Evolutionary conservation across 2,329 filamentous ascomycete species (phyloP).

Genomic region (Cladophialophora exuberans): DNA sequence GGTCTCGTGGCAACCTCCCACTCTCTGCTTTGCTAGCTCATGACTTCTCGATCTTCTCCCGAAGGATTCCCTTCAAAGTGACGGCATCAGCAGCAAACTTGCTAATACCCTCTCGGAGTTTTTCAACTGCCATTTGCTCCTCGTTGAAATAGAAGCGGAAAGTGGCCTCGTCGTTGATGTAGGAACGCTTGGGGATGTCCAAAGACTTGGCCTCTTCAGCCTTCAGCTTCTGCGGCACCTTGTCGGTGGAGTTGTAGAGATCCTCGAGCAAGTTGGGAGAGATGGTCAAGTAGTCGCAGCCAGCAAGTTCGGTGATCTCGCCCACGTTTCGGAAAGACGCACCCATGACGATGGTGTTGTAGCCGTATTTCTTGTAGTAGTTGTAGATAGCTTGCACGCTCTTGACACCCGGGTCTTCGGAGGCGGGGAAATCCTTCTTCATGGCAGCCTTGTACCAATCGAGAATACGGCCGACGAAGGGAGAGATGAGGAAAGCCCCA

Average conservation of each 20-base stretch:
- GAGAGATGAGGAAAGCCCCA: constrained; percentile 94
- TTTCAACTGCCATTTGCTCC: constrained; percentile 98
- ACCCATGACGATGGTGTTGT: constrained; percentile 99
- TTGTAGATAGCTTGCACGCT: constrained; percentile 95
- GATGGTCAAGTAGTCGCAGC: constrained; percentile 98
- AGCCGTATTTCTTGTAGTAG: constrained; percentile 99
- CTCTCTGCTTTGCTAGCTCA: no score
- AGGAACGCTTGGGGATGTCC: constrained; percentile 83
- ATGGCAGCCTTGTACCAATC: constrained; percentile 98
- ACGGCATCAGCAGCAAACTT: constrained; percentile 97
- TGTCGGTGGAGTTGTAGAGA: constrained; percentile 78
- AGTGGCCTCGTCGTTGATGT: constrained; percentile 82
- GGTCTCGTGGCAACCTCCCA: not conserved
- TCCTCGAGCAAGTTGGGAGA: constrained; percentile 93
- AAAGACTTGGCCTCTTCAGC: constrained; percentile 66
- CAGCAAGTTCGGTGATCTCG: constrained; percentile 97
- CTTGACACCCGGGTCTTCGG: constrained; percentile 94
- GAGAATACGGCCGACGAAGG: constrained; percentile 98
- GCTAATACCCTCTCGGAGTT: constrained; percentile 98
- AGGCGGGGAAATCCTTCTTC: constrained; percentile 88
- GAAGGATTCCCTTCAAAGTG: constrained; percentile 89
- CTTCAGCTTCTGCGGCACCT: constrained; percentile 92
- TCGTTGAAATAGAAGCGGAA: constrained; percentile 99
- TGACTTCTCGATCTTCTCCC: constrained; percentile 72
- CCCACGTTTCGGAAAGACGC: constrained; percentile 95